Evolutionary conservation across 129 eudicot genomes (phyloP), one percentile per base, ranked within the genome.

Genomic region (Oenanthe sinensis): DNA sequence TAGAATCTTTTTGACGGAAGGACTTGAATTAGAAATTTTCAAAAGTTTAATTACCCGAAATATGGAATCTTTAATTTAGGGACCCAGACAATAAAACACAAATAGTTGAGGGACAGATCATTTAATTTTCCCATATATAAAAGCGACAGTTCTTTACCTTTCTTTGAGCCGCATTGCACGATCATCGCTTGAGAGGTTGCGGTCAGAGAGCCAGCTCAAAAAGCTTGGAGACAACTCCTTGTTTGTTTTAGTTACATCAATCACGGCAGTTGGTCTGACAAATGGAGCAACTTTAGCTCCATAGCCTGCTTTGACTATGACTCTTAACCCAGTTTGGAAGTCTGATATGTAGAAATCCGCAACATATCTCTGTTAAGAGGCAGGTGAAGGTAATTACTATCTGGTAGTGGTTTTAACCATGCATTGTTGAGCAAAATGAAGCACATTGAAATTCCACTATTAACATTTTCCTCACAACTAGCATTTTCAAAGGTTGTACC

Each of bases 331-430:
- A 71, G 98, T 85, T 48, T 95, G 97, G 85, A 90, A 88, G 83
- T 95, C 98, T 36, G 98, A 95, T 84, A 95, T 85, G 84, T 95
- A 95, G 79, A 92, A 95, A 78, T 95, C 98, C 62, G 96, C 92
- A 73, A 92, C 94, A 58, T 95, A 80, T 89, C 82, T 95, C 98
- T 95, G 97, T 73, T 73, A 69, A 79, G 72, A 86, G 24, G 46
- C 78, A 82, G 30, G 50, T 75, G 13, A 40, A 47, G 72, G n/a
- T 63, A 43, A 60, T 54, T 54, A 77, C 71, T 47, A 8, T 52
- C n/a, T n/a, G 6, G 33, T 60, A 60, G 4, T 58, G 65, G 14
- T 20, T 20, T 7, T 43, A 71, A 40, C 20, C 52, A 71, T 71
- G 30, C 48, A 71, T 20, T 71, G 10, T 71, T 71, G 49, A 24